Conservation (phyloP, 306 rosid species). For the Carpinus viminea region DNA sequence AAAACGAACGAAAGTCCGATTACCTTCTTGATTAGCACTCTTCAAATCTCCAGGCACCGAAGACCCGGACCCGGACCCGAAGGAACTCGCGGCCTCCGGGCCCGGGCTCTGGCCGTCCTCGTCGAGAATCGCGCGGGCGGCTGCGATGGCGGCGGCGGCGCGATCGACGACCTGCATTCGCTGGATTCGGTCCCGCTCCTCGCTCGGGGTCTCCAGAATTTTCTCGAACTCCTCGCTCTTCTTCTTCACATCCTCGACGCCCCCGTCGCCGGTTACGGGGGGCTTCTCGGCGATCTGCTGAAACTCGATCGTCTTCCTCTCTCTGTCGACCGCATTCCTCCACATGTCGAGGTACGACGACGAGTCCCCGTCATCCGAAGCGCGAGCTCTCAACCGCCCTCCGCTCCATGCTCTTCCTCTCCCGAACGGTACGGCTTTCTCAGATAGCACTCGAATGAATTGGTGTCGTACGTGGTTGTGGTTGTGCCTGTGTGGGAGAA, state of each 20-base stretch:
- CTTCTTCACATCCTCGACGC: conserved; percentile 45
- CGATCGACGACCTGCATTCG: conserved; percentile 87
- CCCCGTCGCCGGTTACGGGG: not conserved
- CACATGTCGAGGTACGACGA: conserved; percentile 69
- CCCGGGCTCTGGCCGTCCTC: conserved; percentile 22
- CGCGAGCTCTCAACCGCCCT: conserved; percentile 29
- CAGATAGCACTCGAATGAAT: conserved; percentile 2
- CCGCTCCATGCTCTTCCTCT: not conserved
- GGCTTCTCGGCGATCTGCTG: conserved; percentile 44
- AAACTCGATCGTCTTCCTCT: conserved; percentile 53
- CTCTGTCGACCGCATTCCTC: conserved; percentile 72
- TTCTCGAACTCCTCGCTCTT: conserved; percentile 70
- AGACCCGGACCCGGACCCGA: not conserved
- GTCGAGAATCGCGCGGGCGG: conserved; percentile 55
- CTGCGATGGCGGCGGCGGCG: conserved; percentile 87
- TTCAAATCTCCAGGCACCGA: conserved; percentile 2
- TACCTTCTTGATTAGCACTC: conserved; percentile 39
- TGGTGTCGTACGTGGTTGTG: conserved; percentile 6
- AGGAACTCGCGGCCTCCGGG: conserved; percentile 9
- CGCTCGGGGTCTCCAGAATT: conserved; percentile 67
- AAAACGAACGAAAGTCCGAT: not conserved
- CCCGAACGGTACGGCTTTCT: not conserved
- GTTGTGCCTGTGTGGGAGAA: not conserved
- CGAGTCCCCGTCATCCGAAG: conserved; percentile 43
- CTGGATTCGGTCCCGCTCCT: conserved; percentile 81